Percentiles rank a stretch among this genome's conserved stretches.
phyloP scores from a whole-genome alignment of 306 rosid genomes.

The Sicyos baderoa region DNA sequence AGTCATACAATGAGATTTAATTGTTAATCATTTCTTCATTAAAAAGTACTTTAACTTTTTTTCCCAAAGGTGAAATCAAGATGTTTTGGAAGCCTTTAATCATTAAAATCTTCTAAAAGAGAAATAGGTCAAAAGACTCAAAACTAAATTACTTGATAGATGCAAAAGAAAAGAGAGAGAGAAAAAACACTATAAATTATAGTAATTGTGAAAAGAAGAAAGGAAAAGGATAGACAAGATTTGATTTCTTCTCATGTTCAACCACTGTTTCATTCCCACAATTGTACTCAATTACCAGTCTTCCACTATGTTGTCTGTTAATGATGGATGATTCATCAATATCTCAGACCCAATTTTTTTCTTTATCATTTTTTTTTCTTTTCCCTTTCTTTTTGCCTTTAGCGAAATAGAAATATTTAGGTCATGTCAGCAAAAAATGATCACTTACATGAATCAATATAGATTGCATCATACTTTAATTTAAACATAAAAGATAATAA shows the following conservation, averaged over 20 bases:
- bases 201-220: not conserved
- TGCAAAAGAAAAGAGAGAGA: not conserved
- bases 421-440: no score
- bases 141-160: not conserved
- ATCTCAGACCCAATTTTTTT: no score
- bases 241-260: constrained; percentile 5
- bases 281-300: constrained; percentile 10
- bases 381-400: no score
- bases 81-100: constrained; percentile 13
- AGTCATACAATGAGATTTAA: not conserved
- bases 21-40: not conserved
- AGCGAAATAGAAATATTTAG: no score
- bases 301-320: constrained; percentile 17
- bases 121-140: not conserved
- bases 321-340: constrained; percentile 19
- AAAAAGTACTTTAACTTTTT: not conserved
- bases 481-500: no score
- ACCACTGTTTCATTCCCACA: constrained; percentile 15
- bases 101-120: constrained; percentile 5
- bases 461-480: no score
- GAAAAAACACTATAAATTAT: not conserved
- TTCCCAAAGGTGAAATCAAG: constrained; percentile 2
- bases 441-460: no score
- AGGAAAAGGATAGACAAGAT: not conserved
- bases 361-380: no score